Conservation (phyloP, 257 asterid species). For the Eucommia ulmoides region DNA sequence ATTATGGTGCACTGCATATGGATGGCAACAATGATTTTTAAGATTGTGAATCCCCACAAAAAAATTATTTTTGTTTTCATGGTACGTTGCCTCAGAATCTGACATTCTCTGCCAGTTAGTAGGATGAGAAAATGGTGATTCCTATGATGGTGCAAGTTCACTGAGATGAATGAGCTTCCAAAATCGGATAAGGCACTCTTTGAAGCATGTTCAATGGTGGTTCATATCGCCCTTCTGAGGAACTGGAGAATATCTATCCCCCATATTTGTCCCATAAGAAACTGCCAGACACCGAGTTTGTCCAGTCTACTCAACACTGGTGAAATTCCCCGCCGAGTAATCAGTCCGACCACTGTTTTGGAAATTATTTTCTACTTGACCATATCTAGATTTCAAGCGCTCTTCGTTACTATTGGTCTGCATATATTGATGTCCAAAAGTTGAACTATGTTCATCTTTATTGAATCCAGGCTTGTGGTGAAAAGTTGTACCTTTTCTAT, state of each 20-base stretch:
- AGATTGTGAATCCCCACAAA: constrained; percentile 12
- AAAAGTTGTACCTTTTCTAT: constrained; percentile 12
- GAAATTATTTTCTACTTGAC: constrained; percentile 20
- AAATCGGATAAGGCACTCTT: background rate
- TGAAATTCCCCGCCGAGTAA: constrained; percentile 18
- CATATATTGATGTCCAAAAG: constrained; percentile 9
- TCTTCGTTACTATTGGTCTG: constrained; percentile 11
- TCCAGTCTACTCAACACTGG: constrained; percentile 12
- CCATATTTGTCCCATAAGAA: background rate
- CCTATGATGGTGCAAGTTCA: background rate
- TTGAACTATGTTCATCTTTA: constrained; percentile 8
- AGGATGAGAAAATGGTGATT: background rate
- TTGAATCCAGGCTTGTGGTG: constrained; percentile 8
- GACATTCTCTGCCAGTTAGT: constrained; percentile 6
- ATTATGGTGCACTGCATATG: constrained; percentile 17
- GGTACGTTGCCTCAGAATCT: constrained; percentile 11
- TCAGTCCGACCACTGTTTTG: constrained; percentile 10
- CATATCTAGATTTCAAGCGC: constrained; percentile 2
- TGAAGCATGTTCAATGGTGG: background rate
- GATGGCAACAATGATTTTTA: constrained; percentile 15
- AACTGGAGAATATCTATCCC: background rate
- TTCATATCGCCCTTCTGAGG: background rate
- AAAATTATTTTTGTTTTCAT: constrained; percentile 18
- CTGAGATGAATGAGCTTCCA: background rate
- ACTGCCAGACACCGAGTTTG: constrained; percentile 9